Percentiles rank a stretch among this genome's conserved stretches.
Evolutionary conservation across 2,329 filamentous ascomycete genomes (phyloP).

Genomic region (Colletotrichum somersetense): DNA sequence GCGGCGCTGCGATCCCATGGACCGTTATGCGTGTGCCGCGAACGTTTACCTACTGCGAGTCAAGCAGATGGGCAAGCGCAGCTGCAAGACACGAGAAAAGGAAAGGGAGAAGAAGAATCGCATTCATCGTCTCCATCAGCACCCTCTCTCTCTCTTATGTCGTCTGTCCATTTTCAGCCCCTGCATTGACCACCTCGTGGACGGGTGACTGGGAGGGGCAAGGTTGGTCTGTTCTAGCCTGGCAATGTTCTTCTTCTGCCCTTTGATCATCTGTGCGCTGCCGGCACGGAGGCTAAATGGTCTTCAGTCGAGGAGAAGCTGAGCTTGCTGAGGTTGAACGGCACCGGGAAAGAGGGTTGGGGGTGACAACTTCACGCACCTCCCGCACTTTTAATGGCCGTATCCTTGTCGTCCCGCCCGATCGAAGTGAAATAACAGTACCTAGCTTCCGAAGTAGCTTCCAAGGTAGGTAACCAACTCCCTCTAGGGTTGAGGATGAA

Average conservation of each 20-base stretch:
- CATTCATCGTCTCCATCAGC: neutral
- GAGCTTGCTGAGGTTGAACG: slow-evolving; percentile 1
- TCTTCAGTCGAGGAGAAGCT: neutral
- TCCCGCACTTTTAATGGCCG: neutral
- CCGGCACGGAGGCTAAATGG: neutral
- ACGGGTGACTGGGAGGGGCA: neutral
- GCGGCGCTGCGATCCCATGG: neutral
- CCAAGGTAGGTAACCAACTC: neutral
- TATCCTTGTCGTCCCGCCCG: neutral
- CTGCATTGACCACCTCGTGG: slow-evolving; percentile 30
- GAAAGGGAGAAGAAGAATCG: neutral
- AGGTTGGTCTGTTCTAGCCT: slow-evolving; percentile 11
- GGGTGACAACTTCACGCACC: neutral
- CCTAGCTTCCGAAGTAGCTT: slow-evolving; percentile 11
- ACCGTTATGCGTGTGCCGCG: neutral
- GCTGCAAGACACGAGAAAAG: neutral
- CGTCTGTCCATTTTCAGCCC: slow-evolving; percentile 18
- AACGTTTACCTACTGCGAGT: slow-evolving; percentile 1
- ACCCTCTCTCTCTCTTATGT: neutral
- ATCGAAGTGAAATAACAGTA: neutral
- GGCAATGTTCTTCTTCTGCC: slow-evolving; percentile 2
- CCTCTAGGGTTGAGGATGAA: slow-evolving; percentile 15
- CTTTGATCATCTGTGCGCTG: neutral
- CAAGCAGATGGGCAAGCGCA: neutral
- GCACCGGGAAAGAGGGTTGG: neutral